phyloP scores from a whole-genome alignment of 2,329 filamentous ascomycete genomes.

The Colletotrichum truncatum region DNA sequence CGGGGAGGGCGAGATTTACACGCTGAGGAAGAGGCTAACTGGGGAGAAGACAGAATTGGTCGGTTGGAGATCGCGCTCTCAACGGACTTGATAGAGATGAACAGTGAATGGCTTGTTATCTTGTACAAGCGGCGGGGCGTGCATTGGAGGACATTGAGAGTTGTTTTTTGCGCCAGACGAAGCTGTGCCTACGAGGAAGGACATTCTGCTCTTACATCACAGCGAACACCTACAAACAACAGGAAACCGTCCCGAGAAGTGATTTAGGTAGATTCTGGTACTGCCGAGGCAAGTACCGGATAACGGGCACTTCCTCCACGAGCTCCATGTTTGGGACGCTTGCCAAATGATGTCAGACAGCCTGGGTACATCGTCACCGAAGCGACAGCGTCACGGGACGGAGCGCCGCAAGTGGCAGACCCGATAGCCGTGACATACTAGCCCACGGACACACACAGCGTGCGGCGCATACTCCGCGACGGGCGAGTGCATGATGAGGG shows the following conservation, averaged over 20 bases:
- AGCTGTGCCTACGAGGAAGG: slow-evolving; percentile 15
- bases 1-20: slow-evolving; percentile 25
- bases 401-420: slow-evolving; percentile 16
- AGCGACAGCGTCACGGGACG: slow-evolving; percentile 28
- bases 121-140: slow-evolving; percentile 18
- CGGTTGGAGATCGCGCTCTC: slow-evolving; percentile 32
- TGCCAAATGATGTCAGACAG: slow-evolving; percentile 35
- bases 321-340: slow-evolving; percentile 39
- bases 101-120: slow-evolving; percentile 30
- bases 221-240: neutral
- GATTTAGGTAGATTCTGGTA: slow-evolving; percentile 36
- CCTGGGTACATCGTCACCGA: slow-evolving; percentile 38
- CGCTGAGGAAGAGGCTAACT: slow-evolving; percentile 23
- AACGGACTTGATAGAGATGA: slow-evolving; percentile 35
- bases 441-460: slow-evolving; percentile 36
- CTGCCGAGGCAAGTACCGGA: slow-evolving; percentile 37
- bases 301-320: slow-evolving; percentile 37
- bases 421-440: slow-evolving; percentile 35
- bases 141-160: slow-evolving; percentile 25
- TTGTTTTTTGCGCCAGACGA: slow-evolving; percentile 33
- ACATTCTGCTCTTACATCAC: rapidly evolving
- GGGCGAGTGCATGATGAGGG: slow-evolving; percentile 35
- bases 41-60: slow-evolving; percentile 31
- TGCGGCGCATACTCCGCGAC: slow-evolving; percentile 34
- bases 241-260: slow-evolving; percentile 31